phyloP scores from a whole-genome alignment of 148 eudicot species.

The Spergularia marina region DNA sequence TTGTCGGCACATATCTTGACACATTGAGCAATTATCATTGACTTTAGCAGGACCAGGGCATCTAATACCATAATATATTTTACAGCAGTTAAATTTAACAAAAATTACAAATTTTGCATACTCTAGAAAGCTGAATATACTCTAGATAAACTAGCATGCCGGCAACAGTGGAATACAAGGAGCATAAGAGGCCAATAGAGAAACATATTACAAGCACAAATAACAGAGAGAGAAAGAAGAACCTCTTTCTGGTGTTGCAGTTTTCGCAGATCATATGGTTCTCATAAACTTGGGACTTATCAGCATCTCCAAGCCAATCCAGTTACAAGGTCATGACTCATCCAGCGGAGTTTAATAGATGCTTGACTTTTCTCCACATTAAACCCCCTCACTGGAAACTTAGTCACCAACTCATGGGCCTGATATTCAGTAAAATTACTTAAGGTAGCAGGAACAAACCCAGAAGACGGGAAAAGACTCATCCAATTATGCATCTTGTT shows the following conservation, averaged over 20 bases:
- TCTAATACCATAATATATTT: neutral
- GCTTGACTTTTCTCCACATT: slow-evolving; percentile 39
- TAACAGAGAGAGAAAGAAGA: neutral
- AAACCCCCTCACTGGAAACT: slow-evolving; percentile 43
- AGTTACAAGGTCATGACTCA: slow-evolving; percentile 37
- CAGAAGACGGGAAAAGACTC: slow-evolving; percentile 41
- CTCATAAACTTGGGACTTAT: neutral
- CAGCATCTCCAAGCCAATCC: slow-evolving; percentile 57
- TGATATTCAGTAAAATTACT: slow-evolving; percentile 50
- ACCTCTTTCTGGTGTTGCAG: neutral
- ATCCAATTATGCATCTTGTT: slow-evolving; percentile 33
- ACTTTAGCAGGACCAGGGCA: neutral
- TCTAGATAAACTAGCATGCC: slow-evolving; percentile 20
- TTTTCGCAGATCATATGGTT: neutral
- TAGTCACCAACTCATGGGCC: slow-evolving; percentile 40
- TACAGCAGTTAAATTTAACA: slow-evolving; percentile 1
- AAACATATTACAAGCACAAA: slow-evolving; percentile 4
- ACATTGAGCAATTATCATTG: no score
- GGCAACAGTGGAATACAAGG: neutral
- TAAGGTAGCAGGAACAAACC: slow-evolving; percentile 34
- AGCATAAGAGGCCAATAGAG: neutral
- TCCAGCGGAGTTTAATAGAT: slow-evolving; percentile 50
- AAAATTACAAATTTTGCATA: slow-evolving; percentile 8
- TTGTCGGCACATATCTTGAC: no score
- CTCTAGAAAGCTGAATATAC: neutral